Base-by-base conservation (phyloP, 768 basidiomycete genomes). In the Mycena latifolia region DNA sequence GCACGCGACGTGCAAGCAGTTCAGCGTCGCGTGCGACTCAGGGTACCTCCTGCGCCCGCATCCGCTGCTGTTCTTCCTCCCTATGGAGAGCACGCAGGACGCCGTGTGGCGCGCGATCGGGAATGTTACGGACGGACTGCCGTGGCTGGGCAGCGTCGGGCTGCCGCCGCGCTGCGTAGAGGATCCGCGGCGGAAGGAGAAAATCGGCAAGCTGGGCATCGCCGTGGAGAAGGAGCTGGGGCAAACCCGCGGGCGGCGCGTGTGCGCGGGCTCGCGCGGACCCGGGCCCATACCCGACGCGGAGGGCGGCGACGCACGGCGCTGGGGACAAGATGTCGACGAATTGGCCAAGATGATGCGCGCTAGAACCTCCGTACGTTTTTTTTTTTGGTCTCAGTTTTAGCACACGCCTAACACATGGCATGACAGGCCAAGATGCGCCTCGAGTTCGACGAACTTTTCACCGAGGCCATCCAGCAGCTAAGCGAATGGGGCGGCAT, bases 401-500 rank as follows among this genome's bases (percentile, higher is more conserved):
- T 39, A 10, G 37, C 15, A 5, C 14, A 18, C 8, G 15, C n/a
- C 15, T 10, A 39, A 9, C 37, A 14, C 15, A 18, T 15, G 57
- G 67, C 24, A 55, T 63, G 57, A 48, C 56, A 61, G 61, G 63
- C 64, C 53, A 64, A 48, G 63, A 54, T 76, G 55, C 72, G 69
- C 20, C 60, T 52, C 51, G 35, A 51, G 22, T 92, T 92, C 72
- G 88, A 91, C 72, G 91, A 92, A 59, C 87, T 89, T 45, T 95
- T 93, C 73, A 83, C 89, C 70, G 89, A 91, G 75, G 94, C 94
- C 24, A 88, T 96, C 65, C 88, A 90, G 68, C 89, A 95, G 71
- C 79, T 95, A 57, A 80, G 87, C 50, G 83, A 88, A 73, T 93
- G 89, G 88, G 92, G 90, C 61, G 89, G 90, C 20, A 84, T 94